phyloP scores from a whole-genome alignment of 768 basidiomycete species.

The Boletus sp. region DNA sequence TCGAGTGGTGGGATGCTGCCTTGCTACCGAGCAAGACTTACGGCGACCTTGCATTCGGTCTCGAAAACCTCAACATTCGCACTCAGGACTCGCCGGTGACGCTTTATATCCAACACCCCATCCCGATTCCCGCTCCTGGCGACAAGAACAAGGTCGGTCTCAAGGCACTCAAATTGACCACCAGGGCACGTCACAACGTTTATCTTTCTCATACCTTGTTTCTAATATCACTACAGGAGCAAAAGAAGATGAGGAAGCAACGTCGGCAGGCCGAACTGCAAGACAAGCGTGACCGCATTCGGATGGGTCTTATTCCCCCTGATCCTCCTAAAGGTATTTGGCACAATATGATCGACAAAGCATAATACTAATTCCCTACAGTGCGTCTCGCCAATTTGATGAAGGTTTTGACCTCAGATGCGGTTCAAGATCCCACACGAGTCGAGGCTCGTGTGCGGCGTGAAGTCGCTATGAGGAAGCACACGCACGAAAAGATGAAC shows the following conservation, averaged over 20 bases:
- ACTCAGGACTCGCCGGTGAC: slow-evolving; percentile 75
- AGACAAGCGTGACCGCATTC: slow-evolving; percentile 91
- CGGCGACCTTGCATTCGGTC: slow-evolving; percentile 62
- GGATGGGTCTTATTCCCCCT: slow-evolving; percentile 94
- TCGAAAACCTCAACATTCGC: slow-evolving; percentile 61
- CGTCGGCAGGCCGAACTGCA: slow-evolving; percentile 84
- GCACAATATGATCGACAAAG: too few species aligned
- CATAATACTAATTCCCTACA: slow-evolving; percentile 26
- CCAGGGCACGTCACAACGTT: slow-evolving; percentile 51
- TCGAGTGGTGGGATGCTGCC: slow-evolving; percentile 97
- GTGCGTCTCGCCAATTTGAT: slow-evolving; percentile 95
- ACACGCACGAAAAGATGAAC: slow-evolving; percentile 93
- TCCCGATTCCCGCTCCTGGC: slow-evolving; percentile 87
- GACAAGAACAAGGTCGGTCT: slow-evolving; percentile 79
- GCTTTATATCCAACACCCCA: slow-evolving; percentile 94
- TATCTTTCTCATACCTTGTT: background rate
- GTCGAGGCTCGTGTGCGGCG: slow-evolving; percentile 93
- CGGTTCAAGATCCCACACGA: slow-evolving; percentile 95
- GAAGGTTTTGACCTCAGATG: slow-evolving; percentile 96
- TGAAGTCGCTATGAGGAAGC: slow-evolving; percentile 88
- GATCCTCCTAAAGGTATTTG: slow-evolving; percentile 87
- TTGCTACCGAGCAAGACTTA: slow-evolving; percentile 81
- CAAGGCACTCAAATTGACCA: slow-evolving; percentile 89
- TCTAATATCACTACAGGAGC: slow-evolving; percentile 50
- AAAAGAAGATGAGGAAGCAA: slow-evolving; percentile 96